phyloP scores from a whole-genome alignment of 2,329 filamentous ascomycete genomes.

The Epichloe aotearoae region DNA sequence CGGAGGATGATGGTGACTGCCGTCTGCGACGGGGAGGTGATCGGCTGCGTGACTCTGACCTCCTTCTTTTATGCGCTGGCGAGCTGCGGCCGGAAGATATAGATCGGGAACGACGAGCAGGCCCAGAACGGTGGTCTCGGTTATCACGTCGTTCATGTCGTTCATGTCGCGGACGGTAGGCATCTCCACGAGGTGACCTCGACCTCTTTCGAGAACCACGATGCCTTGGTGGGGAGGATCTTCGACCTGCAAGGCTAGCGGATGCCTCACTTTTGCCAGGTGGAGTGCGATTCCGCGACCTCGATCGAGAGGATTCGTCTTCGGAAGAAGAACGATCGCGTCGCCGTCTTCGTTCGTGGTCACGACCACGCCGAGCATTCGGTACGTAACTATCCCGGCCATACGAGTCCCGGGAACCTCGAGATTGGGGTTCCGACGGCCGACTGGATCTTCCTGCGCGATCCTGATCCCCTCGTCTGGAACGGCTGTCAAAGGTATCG shows the following conservation, averaged over 20 bases:
- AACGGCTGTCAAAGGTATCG: slow-evolving; percentile 31
- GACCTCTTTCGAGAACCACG: slow-evolving; percentile 25
- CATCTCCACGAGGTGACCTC: slow-evolving; percentile 21
- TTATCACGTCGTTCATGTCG: slow-evolving; percentile 11
- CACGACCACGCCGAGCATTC: slow-evolving; percentile 29
- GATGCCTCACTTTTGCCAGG: slow-evolving; percentile 21
- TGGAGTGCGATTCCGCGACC: slow-evolving; percentile 21
- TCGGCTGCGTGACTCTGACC: slow-evolving; percentile 34
- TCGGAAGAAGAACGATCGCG: slow-evolving; percentile 22
- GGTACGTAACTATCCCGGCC: slow-evolving; percentile 42
- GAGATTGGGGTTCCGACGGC: slow-evolving; percentile 32
- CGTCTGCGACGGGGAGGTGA: slow-evolving; percentile 28
- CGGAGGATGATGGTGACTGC: slow-evolving; percentile 26
- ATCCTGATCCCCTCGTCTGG: slow-evolving; percentile 28
- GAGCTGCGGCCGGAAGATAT: slow-evolving; percentile 26
- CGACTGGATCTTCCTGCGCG: slow-evolving; percentile 32
- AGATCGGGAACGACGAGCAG: slow-evolving; percentile 19
- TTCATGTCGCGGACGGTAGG: slow-evolving; percentile 14
- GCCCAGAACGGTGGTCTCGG: slow-evolving; percentile 11
- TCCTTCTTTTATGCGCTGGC: slow-evolving; percentile 35
- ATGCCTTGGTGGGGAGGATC: slow-evolving; percentile 19
- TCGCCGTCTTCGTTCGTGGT: slow-evolving; percentile 17
- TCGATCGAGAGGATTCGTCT: slow-evolving; percentile 17
- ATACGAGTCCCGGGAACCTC: slow-evolving; percentile 30
- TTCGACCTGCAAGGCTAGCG: slow-evolving; percentile 20